phyloP scores from a whole-genome alignment of 257 asterid genomes.

The Petunia secreta region DNA sequence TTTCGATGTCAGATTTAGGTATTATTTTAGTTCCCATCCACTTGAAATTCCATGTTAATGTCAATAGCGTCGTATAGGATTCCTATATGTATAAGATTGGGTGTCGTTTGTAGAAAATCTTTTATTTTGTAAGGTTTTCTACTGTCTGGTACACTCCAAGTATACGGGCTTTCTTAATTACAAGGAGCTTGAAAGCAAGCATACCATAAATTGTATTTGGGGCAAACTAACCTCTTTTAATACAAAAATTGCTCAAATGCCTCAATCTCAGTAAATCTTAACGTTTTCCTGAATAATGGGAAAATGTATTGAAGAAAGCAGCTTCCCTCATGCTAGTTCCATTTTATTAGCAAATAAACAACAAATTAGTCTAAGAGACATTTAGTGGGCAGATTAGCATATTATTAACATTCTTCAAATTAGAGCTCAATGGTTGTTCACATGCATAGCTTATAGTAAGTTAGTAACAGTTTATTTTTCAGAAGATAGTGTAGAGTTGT shows the following conservation, averaged over 20 bases:
- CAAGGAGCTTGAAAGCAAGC: constrained; percentile 16
- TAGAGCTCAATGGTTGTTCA: background rate
- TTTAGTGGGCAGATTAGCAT: constrained; percentile 18
- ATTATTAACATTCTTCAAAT: constrained; percentile 4
- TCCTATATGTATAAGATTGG: background rate
- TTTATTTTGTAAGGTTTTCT: too few relatives aligned
- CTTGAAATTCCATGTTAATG: background rate
- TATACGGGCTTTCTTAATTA: background rate
- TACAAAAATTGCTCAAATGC: background rate
- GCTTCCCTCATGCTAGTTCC: background rate
- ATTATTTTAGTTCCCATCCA: background rate
- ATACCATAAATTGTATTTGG: background rate
- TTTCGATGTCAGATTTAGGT: constrained; percentile 10
- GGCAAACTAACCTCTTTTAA: background rate
- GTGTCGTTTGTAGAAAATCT: too few relatives aligned
- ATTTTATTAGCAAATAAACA: constrained; percentile 3
- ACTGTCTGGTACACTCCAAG: too few relatives aligned
- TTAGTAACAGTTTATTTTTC: background rate
- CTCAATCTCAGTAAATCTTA: background rate
- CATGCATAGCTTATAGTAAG: background rate
- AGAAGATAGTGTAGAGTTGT: constrained; percentile 8
- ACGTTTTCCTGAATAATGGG: background rate
- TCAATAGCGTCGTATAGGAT: background rate
- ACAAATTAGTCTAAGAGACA: constrained; percentile 6
- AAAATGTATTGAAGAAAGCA: background rate